Percentiles rank a stretch among this genome's conserved stretches.
phyloP scores from a whole-genome alignment of 345 rosid species.

The Pugionium cornutum region DNA sequence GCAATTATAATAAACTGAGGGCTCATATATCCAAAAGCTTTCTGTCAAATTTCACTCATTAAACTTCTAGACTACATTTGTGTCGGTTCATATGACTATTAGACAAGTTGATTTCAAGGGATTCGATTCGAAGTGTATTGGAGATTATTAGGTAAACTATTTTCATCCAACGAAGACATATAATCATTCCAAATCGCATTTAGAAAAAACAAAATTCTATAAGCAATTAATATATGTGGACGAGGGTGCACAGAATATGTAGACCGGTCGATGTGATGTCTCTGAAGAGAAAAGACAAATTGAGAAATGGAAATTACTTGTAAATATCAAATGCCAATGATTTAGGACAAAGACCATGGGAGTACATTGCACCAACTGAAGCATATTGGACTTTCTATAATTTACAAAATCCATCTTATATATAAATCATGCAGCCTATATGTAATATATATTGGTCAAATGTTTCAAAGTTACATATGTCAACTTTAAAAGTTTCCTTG shows the following conservation, averaged over 20 bases:
- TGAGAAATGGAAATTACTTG: conserved; percentile 25
- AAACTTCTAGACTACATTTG: not conserved
- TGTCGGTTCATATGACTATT: conserved; percentile 20
- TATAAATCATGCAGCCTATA: conserved; percentile 28
- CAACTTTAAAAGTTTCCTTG: conserved; percentile 33
- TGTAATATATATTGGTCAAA: conserved; percentile 30
- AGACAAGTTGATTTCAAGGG: conserved; percentile 24
- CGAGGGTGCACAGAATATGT: conserved; percentile 12
- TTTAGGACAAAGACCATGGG: conserved; percentile 36
- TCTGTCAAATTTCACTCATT: too few relatives aligned
- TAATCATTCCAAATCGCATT: conserved; percentile 7
- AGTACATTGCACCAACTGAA: conserved; percentile 31
- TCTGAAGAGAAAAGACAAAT: conserved; percentile 29
- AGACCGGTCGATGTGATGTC: conserved; percentile 34
- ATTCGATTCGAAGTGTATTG: conserved; percentile 20
- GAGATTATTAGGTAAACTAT: conserved; percentile 22
- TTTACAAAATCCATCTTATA: conserved; percentile 1
- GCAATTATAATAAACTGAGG: too few relatives aligned
- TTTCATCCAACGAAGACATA: conserved; percentile 6
- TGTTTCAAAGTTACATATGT: conserved; percentile 31
- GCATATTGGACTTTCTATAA: conserved; percentile 29
- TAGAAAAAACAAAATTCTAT: conserved; percentile 5
- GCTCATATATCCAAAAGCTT: too few relatives aligned
- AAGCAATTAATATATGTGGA: conserved; percentile 29
- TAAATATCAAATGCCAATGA: conserved; percentile 37